These are phyloP conservation scores for Jasminum sambac DNA, from an alignment of 257 asterid species.

Conservation along the genomic window DNA sequence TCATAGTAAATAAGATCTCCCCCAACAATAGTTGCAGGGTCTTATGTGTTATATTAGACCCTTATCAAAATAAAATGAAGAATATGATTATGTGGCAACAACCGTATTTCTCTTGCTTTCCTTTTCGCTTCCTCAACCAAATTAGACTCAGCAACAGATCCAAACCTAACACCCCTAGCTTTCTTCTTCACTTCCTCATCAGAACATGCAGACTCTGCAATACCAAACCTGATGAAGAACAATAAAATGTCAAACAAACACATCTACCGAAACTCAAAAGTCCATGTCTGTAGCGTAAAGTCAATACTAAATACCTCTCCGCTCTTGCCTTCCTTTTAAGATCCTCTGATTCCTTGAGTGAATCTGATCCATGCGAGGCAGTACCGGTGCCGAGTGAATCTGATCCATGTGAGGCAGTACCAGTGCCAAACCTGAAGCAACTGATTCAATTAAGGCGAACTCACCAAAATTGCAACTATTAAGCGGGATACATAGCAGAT, in stretches of 20 bases:
- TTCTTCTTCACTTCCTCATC: constrained; percentile 84
- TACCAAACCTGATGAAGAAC: constrained; percentile 66
- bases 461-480: constrained; percentile 1
- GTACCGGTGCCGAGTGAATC: constrained; percentile 59
- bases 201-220: constrained; percentile 44
- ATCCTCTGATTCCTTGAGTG: constrained; percentile 68
- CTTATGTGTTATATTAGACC: neutral
- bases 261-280: neutral
- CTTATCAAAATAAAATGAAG: constrained; percentile 1
- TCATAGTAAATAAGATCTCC: neutral
- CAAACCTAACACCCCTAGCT: constrained; percentile 88
- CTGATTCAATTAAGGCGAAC: constrained; percentile 5
- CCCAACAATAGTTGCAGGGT: neutral
- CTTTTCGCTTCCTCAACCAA: constrained; percentile 81
- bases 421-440: constrained; percentile 75
- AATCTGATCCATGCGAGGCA: constrained; percentile 41
- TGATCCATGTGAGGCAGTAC: constrained; percentile 37
- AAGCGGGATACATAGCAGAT: neutral
- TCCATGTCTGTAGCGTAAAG: neutral
- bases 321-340: constrained; percentile 94
- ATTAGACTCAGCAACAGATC: constrained; percentile 46
- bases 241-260: constrained; percentile 11
- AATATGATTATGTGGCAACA: constrained; percentile 7
- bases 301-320: constrained; percentile 57
- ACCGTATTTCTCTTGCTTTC: constrained; percentile 97